A percentile compares a stretch with the other conserved stretches of the same genome.
Evolutionary conservation across 2,329 filamentous ascomycete genomes (phyloP).

Genomic region (Cladophialophora immunda): DNA sequence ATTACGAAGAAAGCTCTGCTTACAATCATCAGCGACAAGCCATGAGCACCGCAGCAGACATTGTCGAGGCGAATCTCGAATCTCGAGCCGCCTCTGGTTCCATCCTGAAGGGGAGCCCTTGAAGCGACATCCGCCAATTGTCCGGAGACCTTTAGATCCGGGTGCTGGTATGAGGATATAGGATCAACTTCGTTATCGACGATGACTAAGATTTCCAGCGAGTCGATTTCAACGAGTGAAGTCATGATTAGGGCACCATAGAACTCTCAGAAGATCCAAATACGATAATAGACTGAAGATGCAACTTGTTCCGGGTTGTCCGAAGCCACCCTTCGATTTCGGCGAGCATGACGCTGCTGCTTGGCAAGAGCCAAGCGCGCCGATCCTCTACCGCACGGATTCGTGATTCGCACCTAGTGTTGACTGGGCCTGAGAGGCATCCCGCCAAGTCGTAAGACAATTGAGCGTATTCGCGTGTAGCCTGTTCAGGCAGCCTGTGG

Average conservation of each 20-base stretch:
- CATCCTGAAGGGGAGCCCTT: constrained; percentile 45
- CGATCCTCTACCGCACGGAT: not conserved
- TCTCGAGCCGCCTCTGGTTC: constrained; percentile 52
- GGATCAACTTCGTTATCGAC: constrained; percentile 66
- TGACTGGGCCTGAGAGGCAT: not conserved
- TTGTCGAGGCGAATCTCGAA: constrained; percentile 60
- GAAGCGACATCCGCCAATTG: constrained; percentile 55
- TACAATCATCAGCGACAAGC: constrained; percentile 62
- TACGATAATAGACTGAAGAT: not conserved
- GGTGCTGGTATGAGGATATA: constrained; percentile 57
- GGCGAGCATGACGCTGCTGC: not conserved
- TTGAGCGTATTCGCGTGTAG: not conserved
- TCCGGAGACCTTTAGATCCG: constrained; percentile 54
- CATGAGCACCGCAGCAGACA: constrained; percentile 64
- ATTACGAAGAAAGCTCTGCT: not conserved
- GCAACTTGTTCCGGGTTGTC: not conserved
- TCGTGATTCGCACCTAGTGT: no score
- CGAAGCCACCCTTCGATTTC: no score
- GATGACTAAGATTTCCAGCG: constrained; percentile 59
- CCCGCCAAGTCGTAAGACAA: not conserved
- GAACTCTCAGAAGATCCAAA: not conserved
- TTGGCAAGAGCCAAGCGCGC: not conserved
- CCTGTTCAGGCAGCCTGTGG: not conserved
- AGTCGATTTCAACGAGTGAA: constrained; percentile 53
- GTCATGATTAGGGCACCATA: constrained; percentile 13